Conservation (phyloP, 495 filamentous ascomycete genomes). For the Tetracladium marchalianum region DNA sequence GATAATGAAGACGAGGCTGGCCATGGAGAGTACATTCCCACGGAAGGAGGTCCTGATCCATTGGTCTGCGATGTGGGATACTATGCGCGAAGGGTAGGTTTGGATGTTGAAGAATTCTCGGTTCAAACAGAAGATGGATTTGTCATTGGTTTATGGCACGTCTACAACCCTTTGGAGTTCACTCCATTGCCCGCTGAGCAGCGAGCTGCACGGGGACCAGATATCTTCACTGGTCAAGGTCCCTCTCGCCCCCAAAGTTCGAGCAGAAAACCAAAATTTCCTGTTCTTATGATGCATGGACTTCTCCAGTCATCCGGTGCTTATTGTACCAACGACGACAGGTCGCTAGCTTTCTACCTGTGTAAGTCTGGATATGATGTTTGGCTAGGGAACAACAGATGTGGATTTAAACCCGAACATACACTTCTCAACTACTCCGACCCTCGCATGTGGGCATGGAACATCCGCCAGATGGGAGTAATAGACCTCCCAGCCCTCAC, state of each 20-base stretch:
- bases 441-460: constrained; percentile 96
- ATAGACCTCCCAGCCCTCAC: constrained; percentile 86
- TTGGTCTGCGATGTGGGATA: constrained; percentile 73
- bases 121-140: constrained; percentile 96
- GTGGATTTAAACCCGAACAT: constrained; percentile 74
- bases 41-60: constrained; percentile 71
- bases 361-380: constrained; percentile 93
- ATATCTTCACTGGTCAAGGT: constrained; percentile 22
- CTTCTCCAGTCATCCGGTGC: constrained; percentile 80
- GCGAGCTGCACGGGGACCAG: constrained; percentile 29
- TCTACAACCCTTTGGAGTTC: constrained; percentile 78
- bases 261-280: constrained; percentile 49
- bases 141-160: constrained; percentile 77
- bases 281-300: constrained; percentile 81
- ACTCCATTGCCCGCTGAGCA: constrained; percentile 29
- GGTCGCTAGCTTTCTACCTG: constrained; percentile 83
- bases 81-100: constrained; percentile 79
- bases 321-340: constrained; percentile 85
- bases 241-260: constrained; percentile 11
- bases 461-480: constrained; percentile 87
- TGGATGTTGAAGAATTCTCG: constrained; percentile 74
- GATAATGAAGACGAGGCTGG: constrained; percentile 28
- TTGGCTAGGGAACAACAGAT: constrained; percentile 93
- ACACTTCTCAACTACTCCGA: constrained; percentile 58
- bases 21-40: constrained; percentile 51